These are phyloP conservation scores for Colletotrichum echinochloae DNA, from an alignment of 2,329 filamentous ascomycete species.

Conservation along the genomic window DNA sequence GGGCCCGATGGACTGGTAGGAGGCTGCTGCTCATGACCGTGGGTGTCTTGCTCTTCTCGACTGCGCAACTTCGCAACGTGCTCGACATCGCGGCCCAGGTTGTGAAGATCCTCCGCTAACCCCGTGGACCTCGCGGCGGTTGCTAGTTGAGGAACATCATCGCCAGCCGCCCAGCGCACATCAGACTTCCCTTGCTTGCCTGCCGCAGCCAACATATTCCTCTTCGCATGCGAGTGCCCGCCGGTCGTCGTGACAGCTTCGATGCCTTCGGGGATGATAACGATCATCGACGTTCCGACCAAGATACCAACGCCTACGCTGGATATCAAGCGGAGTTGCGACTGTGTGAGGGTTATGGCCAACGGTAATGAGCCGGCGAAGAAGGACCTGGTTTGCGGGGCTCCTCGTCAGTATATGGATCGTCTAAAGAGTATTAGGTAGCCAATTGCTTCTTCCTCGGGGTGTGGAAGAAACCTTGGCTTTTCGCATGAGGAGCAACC, in stretches of 20 bases:
- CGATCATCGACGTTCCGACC: constrained; percentile 93
- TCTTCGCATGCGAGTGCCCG: constrained; percentile 43
- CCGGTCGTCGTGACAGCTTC: constrained; percentile 82
- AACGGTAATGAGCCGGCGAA: constrained; percentile 91
- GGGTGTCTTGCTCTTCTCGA: constrained; percentile 31
- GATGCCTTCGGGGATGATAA: constrained; percentile 97
- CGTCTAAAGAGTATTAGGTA: constrained; percentile 5
- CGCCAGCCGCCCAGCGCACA: constrained; percentile 27
- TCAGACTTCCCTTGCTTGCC: constrained; percentile 9
- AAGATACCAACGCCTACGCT: constrained; percentile 94
- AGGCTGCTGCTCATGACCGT: constrained; percentile 45
- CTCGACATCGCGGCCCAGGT: neutral
- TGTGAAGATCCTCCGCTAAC: constrained; percentile 1
- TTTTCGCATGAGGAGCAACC: constrained; percentile 46
- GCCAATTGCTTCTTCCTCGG: constrained; percentile 8
- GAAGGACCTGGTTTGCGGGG: constrained; percentile 76
- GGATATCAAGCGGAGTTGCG: constrained; percentile 89
- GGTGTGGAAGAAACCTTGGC: neutral
- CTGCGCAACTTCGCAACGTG: constrained; percentile 7
- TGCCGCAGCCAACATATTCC: constrained; percentile 7
- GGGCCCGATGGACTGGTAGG: constrained; percentile 47
- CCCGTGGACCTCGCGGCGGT: neutral
- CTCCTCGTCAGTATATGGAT: constrained; percentile 27
- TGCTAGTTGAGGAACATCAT: constrained; percentile 19
- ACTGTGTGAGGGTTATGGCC: constrained; percentile 86